Evolutionary conservation across 2,329 filamentous ascomycete species (phyloP).

Genomic region (Fusarium foetens): DNA sequence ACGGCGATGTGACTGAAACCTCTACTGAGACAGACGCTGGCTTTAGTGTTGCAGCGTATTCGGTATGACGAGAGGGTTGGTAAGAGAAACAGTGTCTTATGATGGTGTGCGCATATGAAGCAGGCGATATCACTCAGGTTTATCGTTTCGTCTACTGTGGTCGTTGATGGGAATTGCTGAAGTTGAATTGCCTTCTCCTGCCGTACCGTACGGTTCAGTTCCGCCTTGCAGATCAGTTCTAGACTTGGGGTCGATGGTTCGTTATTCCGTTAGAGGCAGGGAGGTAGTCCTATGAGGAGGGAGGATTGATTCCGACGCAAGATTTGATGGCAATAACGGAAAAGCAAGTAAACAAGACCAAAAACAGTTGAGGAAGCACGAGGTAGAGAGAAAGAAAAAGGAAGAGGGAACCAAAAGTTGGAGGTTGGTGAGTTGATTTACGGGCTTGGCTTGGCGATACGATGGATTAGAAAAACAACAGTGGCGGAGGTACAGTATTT

Average conservation of each 20-base stretch:
- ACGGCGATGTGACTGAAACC: conserved; percentile 34
- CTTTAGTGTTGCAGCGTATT: conserved; percentile 7
- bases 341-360: background rate
- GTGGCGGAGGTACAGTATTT: conserved; percentile 28
- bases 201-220: background rate
- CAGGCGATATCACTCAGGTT: conserved; percentile 7
- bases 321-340: conserved; percentile 12
- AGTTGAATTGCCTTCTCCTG: conserved; percentile 22
- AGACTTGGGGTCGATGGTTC: conserved; percentile 23
- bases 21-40: conserved; percentile 29
- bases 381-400: background rate
- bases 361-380: background rate
- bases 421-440: conserved; percentile 39
- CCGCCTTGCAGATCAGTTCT: conserved; percentile 33
- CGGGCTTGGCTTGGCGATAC: conserved; percentile 20
- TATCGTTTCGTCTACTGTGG: conserved; percentile 26
- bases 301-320: conserved; percentile 11
- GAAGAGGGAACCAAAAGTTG: conserved; percentile 2
- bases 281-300: conserved; percentile 8
- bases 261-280: conserved; percentile 18
- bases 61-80: conserved; percentile 10
- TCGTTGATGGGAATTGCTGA: conserved; percentile 11
- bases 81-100: conserved; percentile 7
- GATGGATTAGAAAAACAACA: conserved; percentile 20
- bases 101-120: conserved; percentile 1